Evolutionary conservation across 2,329 filamentous ascomycete species (phyloP), one percentile per base, ranked within the genome.

Genomic region (Cytospora paraplurivora): DNA sequence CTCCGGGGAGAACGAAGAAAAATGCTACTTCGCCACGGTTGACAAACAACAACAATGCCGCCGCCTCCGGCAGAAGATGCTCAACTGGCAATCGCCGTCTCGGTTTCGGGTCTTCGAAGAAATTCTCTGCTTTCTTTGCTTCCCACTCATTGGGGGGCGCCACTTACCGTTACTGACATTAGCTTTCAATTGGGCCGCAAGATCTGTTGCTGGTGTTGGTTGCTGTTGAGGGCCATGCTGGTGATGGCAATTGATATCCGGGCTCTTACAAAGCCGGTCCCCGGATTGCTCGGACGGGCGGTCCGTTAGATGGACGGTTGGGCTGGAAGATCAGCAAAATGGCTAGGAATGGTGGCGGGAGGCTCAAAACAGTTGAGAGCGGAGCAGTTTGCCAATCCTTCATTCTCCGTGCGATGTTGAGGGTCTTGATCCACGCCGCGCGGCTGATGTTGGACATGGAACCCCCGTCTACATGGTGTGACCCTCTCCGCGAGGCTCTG

Each of bases 251-350:
- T 19, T 47, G n/a, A 12, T 10, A 47, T 10, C n/a, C 8, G 10
- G 44, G 10, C 44, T 19, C 12, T 21, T 17, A 47, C 15, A 21
- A 10, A 3, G 8, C 44, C 44, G 27, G 27, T 2, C 27, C 27
- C 27, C 27, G 44, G 44, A 47, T 10, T 7, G 3, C 4, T 21
- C n/a, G 44, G 44, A 47, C 44, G 21, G 44, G 19, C n/a, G 35
- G 44, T 19, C n/a, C 44, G 11, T 21, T n/a, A 47, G n/a, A 12
- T 11, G 44, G n/a, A 41, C 35, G 50, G 54, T 65, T 62, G 63
- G 63, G 63, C 63, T 59, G 54, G 59, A 59, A 65, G 63, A 65
- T 65, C 63, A 55, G 56, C 63, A 55, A 41, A 37, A 12, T 27
- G 41, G 38, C n/a, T 37, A 7, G 41, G 21, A 2, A 10, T 44